Conservation (phyloP, 768 basidiomycete genomes). For the Gymnopilus junonius region DNA sequence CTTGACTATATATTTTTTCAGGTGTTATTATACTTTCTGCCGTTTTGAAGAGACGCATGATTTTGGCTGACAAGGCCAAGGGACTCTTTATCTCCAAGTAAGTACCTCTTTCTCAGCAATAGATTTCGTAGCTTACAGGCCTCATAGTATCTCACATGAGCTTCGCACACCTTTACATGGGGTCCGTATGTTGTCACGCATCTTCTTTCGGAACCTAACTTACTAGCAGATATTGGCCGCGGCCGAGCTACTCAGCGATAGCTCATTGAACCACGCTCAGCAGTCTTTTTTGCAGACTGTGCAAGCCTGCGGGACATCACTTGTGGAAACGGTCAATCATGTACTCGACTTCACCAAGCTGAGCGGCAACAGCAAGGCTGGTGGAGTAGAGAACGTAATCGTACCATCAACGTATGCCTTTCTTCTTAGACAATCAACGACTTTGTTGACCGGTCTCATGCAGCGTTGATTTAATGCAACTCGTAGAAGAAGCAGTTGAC, state of each 20-base stretch:
- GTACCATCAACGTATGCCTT: slow-evolving; percentile 60
- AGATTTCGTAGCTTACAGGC: background rate
- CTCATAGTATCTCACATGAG: slow-evolving; percentile 82
- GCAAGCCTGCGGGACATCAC: slow-evolving; percentile 92
- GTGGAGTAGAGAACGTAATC: slow-evolving; percentile 79
- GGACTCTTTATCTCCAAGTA: slow-evolving; percentile 91
- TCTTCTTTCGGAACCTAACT: background rate
- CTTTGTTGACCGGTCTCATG: background rate
- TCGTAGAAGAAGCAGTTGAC: slow-evolving; percentile 89
- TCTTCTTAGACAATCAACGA: slow-evolving; percentile 4
- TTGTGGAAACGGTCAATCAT: slow-evolving; percentile 96
- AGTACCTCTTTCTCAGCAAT: slow-evolving; percentile 22
- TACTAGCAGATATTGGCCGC: slow-evolving; percentile 79
- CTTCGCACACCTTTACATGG: slow-evolving; percentile 92
- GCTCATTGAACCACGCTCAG: slow-evolving; percentile 80
- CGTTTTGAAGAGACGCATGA: slow-evolving; percentile 90
- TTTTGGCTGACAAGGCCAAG: slow-evolving; percentile 93
- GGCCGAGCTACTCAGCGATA: slow-evolving; percentile 89
- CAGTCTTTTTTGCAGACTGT: slow-evolving; percentile 89
- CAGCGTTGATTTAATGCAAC: slow-evolving; percentile 76
- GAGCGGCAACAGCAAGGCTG: slow-evolving; percentile 81
- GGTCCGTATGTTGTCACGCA: slow-evolving; percentile 58
- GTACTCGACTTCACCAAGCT: slow-evolving; percentile 96
- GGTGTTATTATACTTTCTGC: slow-evolving; percentile 94
- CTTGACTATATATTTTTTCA: slow-evolving; percentile 20